Conservation (phyloP, 495 filamentous ascomycete species). For the Penicillium longicatenatum region DNA sequence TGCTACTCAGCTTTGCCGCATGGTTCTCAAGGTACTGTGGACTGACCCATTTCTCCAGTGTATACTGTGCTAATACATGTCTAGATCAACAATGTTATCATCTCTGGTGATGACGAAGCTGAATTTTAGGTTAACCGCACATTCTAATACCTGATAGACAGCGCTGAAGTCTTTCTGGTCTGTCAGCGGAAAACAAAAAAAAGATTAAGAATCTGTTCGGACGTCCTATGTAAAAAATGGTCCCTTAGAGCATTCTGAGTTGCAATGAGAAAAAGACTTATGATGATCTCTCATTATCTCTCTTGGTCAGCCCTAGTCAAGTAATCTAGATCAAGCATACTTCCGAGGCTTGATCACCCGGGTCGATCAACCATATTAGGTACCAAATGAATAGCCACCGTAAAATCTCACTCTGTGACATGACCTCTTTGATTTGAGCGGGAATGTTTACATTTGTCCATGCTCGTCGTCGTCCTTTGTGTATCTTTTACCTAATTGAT, state of each 20-base stretch:
- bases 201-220: constrained; percentile 30
- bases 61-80: constrained; percentile 21
- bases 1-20: constrained; percentile 95
- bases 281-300: constrained; percentile 17
- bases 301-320: background rate
- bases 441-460: too few species aligned
- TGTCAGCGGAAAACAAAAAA: constrained; percentile 21
- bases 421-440: too few species aligned
- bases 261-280: constrained; percentile 35
- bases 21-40: constrained; percentile 91
- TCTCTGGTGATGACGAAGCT: constrained; percentile 86
- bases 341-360: too few species aligned
- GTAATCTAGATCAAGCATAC: too few species aligned
- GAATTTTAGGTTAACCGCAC: constrained; percentile 69
- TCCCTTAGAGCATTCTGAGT: constrained; percentile 31
- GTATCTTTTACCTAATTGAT: too few species aligned
- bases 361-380: background rate
- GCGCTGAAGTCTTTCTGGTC: constrained; percentile 10
- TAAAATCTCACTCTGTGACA: too few species aligned
- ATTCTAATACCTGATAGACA: constrained; percentile 26
- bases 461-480: too few species aligned
- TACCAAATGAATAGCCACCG: background rate
- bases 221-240: constrained; percentile 36
- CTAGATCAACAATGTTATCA: constrained; percentile 87
- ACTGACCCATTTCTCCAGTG: background rate